phyloP scores from a whole-genome alignment of 2,329 filamentous ascomycete genomes.

The Alternaria novae-zelandiae region DNA sequence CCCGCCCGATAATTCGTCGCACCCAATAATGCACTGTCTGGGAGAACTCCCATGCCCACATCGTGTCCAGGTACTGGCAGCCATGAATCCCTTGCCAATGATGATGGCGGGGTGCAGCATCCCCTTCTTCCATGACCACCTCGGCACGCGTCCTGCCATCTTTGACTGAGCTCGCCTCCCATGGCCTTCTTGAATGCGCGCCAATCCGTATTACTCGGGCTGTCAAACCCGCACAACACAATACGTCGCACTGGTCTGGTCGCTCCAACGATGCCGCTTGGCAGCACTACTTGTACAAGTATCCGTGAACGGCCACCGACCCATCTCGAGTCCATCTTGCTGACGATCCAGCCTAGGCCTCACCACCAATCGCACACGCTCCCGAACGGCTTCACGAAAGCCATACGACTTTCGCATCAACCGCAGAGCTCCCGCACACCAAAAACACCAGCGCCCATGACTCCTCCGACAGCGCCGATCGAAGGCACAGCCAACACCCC shows the following conservation, averaged over 20 bases:
- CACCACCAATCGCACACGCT: slow-evolving; percentile 72
- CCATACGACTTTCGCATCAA: background rate
- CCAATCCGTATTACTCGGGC: too few relatives aligned
- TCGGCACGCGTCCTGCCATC: too few relatives aligned
- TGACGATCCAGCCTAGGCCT: slow-evolving; percentile 41
- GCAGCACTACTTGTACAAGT: slow-evolving; percentile 52
- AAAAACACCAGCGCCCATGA: background rate
- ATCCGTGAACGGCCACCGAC: slow-evolving; percentile 40
- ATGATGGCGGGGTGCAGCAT: background rate
- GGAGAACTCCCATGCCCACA: too few relatives aligned
- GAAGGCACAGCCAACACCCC: background rate
- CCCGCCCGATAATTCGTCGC: too few relatives aligned
- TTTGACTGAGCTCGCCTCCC: too few relatives aligned
- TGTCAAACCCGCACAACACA: background rate
- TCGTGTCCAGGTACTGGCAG: too few relatives aligned
- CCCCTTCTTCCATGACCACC: too few relatives aligned
- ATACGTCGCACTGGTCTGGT: background rate
- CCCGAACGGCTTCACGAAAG: slow-evolving; percentile 50
- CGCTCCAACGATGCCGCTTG: slow-evolving; percentile 33
- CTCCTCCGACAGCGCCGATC: background rate
- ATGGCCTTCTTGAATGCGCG: too few relatives aligned
- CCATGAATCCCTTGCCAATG: background rate
- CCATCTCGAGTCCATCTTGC: background rate
- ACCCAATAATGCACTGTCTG: too few relatives aligned
- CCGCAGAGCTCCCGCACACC: background rate